Percentiles rank a stretch among this genome's conserved stretches.
Evolutionary conservation across 306 rosid genomes (phyloP).

Genomic region (Fragaria ananassa): DNA sequence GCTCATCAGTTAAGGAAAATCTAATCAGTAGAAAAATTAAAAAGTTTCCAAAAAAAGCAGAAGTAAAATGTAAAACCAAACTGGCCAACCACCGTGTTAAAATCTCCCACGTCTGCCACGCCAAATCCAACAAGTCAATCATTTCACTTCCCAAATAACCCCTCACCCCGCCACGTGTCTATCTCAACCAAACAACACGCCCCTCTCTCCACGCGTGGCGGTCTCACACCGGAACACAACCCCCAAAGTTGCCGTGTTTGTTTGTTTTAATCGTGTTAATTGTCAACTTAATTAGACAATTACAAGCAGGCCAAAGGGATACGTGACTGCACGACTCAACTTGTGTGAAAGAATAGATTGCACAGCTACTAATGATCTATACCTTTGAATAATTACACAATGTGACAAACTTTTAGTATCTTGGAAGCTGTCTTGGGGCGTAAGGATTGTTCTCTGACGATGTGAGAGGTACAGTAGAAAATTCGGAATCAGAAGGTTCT

Average conservation of each 20-base stretch:
- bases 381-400: constrained; percentile 63
- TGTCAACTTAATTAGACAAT: constrained; percentile 19
- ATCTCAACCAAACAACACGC: neutral
- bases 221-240: neutral
- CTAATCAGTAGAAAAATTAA: too few relatives aligned
- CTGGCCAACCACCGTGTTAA: too few relatives aligned
- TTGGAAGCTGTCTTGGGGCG: constrained; percentile 44
- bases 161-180: constrained; percentile 11
- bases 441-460: constrained; percentile 52
- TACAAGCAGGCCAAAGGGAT: neutral
- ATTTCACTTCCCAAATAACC: constrained; percentile 25
- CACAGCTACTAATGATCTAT: constrained; percentile 42
- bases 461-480: constrained; percentile 88
- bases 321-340: constrained; percentile 14
- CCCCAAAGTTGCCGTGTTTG: neutral
- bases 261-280: too few relatives aligned
- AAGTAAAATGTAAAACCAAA: neutral
- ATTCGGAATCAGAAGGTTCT: constrained; percentile 66
- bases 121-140: constrained; percentile 16
- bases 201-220: neutral
- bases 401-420: constrained; percentile 43
- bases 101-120: too few relatives aligned
- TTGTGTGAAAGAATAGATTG: constrained; percentile 55
- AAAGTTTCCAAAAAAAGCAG: neutral
- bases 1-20: neutral